Percentiles rank a stretch among this genome's conserved stretches.
Evolutionary conservation across 495 filamentous ascomycete genomes (phyloP).

Genomic region (Pyrenula massariospora): DNA sequence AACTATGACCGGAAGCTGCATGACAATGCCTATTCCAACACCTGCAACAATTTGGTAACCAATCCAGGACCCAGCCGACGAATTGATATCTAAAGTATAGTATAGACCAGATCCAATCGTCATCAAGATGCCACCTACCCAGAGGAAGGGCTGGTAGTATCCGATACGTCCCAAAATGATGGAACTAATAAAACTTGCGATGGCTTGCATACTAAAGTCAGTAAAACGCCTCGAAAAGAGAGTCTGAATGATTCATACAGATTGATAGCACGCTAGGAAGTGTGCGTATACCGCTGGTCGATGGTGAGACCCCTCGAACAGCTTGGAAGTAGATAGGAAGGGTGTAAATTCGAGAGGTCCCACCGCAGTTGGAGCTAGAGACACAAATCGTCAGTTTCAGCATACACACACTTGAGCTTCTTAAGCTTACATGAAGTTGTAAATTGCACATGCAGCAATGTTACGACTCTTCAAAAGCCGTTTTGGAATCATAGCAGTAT

Average conservation of each 20-base stretch:
- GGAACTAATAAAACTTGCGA: constrained; percentile 27
- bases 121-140: constrained; percentile 36
- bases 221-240: neutral
- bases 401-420: neutral
- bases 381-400: constrained; percentile 7
- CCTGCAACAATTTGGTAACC: constrained; percentile 49
- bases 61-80: constrained; percentile 32
- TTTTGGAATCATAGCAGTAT: constrained; percentile 19
- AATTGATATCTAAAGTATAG: constrained; percentile 34
- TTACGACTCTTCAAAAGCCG: constrained; percentile 29
- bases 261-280: constrained; percentile 25
- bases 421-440: constrained; percentile 2
- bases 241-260: neutral
- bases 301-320: constrained; percentile 44
- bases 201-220: constrained; percentile 11
- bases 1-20: constrained; percentile 29
- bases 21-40: constrained; percentile 32
- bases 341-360: constrained; percentile 14
- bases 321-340: constrained; percentile 32
- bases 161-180: constrained; percentile 43
- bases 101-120: constrained; percentile 55
- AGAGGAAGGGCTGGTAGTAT: constrained; percentile 59
- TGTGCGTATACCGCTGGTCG: constrained; percentile 41
- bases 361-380: constrained; percentile 24
- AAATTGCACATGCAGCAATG: constrained; percentile 34